Evolutionary conservation across 73 alveolate genomes (phyloP).

Genomic region (Stentor coeruleus): DNA sequence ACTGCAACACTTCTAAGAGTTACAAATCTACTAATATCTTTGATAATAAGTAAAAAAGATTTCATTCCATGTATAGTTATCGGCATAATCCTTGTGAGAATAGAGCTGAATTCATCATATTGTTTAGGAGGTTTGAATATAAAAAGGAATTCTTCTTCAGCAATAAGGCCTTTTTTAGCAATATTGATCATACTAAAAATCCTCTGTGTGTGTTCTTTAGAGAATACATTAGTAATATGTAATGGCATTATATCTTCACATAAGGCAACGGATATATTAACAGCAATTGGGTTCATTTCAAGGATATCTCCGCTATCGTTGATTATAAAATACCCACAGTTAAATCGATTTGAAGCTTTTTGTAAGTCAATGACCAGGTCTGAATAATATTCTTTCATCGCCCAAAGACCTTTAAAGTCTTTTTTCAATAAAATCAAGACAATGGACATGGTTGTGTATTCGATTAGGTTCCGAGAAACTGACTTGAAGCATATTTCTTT

Average conservation of each 20-base stretch:
- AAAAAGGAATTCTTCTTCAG: not conserved
- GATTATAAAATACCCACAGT: not conserved
- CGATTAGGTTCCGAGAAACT: not conserved
- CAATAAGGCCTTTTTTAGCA: not conserved
- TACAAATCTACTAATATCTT: not conserved
- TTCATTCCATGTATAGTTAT: not conserved
- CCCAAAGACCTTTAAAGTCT: not conserved
- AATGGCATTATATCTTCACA: not conserved
- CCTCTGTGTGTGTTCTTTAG: not conserved
- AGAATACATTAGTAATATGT: not conserved
- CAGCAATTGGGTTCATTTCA: not conserved
- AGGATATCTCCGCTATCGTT: not conserved
- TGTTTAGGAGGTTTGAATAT: not conserved
- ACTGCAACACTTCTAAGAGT: not conserved
- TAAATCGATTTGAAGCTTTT: not conserved
- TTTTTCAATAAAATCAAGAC: no score
- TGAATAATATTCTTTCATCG: not conserved
- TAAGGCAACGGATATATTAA: no score
- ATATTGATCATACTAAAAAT: not conserved
- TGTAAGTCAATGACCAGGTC: not conserved
- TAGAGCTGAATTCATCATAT: not conserved
- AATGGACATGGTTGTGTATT: no score
- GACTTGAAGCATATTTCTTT: not conserved
- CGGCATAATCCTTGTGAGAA: not conserved
- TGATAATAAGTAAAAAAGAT: not conserved